Evolutionary conservation across 257 asterid genomes (phyloP).

Genomic region (Datura wrightii): DNA sequence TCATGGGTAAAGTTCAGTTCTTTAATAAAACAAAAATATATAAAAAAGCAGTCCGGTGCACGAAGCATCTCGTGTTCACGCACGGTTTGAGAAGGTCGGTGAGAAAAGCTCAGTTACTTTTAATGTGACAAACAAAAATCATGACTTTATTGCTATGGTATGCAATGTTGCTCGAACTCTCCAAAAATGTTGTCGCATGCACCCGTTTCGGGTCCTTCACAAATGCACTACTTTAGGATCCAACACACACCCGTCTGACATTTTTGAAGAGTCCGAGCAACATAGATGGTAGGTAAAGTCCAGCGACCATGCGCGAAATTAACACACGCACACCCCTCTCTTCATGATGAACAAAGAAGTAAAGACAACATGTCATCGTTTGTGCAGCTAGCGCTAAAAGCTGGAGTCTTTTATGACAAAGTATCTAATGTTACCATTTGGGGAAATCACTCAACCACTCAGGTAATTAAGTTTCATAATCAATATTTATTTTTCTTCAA

Average conservation of each 20-base stretch:
- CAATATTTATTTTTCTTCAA: not conserved
- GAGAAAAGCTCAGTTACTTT: not conserved
- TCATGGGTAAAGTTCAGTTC: not conserved
- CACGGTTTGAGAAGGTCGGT: not conserved
- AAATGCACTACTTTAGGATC: not conserved
- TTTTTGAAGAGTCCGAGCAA: not conserved
- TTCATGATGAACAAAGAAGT: not conserved
- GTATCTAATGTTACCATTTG: conserved; percentile 93
- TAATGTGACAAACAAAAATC: not conserved
- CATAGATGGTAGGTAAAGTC: not conserved
- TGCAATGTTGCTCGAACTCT: not conserved
- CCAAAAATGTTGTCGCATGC: not conserved
- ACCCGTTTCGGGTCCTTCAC: fast-evolving
- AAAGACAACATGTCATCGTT: conserved; percentile 15
- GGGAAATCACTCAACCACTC: conserved; percentile 99
- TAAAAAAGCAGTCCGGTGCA: not conserved
- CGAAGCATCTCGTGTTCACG: not conserved
- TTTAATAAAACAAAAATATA: not conserved
- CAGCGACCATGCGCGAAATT: not conserved
- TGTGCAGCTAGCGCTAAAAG: conserved; percentile 87
- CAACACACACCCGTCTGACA: not conserved
- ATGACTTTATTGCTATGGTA: not conserved
- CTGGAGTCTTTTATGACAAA: conserved; percentile 94
- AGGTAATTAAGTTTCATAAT: conserved; percentile 51
- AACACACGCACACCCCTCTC: not conserved